Evolutionary conservation across 2,329 filamentous ascomycete genomes (phyloP).

Genomic region (Xylariaceae sp.): DNA sequence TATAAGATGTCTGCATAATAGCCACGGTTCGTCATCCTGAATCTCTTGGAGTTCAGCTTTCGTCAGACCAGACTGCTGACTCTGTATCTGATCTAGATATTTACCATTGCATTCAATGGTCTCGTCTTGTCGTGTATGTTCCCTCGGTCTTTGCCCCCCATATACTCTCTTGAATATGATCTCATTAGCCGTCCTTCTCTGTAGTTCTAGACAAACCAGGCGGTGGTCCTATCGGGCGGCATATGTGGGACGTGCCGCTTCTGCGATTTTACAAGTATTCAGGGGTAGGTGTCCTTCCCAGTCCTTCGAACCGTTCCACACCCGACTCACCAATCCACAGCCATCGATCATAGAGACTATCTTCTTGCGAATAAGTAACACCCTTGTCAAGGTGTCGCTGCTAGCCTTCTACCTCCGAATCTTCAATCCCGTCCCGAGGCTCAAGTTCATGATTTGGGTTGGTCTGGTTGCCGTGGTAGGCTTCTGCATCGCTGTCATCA

Average conservation of each 20-base stretch:
- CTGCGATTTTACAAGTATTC: neutral
- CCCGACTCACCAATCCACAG: neutral
- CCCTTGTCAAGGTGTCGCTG: slow-evolving; percentile 23
- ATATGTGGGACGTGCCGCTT: slow-evolving; percentile 19
- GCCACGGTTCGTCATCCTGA: slow-evolving; percentile 6
- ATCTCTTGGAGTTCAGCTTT: neutral
- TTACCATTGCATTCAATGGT: slow-evolving; percentile 8
- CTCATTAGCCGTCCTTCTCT: neutral
- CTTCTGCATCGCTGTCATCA: slow-evolving; percentile 10
- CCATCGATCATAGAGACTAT: slow-evolving; percentile 10
- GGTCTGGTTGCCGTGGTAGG: slow-evolving; percentile 12
- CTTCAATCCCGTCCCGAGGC: slow-evolving; percentile 15
- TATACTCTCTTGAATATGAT: neutral
- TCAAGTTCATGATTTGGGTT: slow-evolving; percentile 21
- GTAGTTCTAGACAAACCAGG: slow-evolving; percentile 12
- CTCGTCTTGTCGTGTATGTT: slow-evolving; percentile 16
- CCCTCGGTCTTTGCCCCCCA: neutral
- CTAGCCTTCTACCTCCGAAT: slow-evolving; percentile 27
- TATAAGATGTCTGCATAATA: slow-evolving; percentile 12
- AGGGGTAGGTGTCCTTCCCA: neutral
- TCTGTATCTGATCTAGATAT: neutral
- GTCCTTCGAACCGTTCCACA: neutral
- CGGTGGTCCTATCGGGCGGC: slow-evolving; percentile 8
- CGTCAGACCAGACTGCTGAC: neutral
- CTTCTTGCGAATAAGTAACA: slow-evolving; percentile 19